Percentiles rank a stretch among this genome's conserved stretches.
phyloP scores from a whole-genome alignment of 192 early-diverging fungal species.

The Rhizophagus prolifer region DNA sequence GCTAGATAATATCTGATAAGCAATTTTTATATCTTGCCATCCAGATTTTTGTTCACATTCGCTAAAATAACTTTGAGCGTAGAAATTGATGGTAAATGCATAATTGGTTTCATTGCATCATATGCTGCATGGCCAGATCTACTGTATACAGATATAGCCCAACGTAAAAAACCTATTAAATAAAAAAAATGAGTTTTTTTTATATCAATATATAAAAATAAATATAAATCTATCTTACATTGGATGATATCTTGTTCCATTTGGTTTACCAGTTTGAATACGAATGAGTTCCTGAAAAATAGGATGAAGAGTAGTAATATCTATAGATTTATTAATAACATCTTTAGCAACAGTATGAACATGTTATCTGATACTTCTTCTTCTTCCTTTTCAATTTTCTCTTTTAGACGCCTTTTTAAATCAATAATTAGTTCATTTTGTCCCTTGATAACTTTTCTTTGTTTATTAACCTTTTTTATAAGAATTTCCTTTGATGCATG shows the following conservation, averaged over 20 bases:
- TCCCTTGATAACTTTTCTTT: conserved; percentile 6
- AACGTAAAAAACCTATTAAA: conserved; percentile 1
- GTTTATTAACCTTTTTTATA: background rate
- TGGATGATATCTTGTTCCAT: conserved; percentile 6
- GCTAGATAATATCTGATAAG: too few species aligned
- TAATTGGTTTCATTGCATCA: background rate
- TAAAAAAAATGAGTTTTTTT: background rate
- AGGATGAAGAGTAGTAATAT: background rate
- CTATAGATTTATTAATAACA: background rate
- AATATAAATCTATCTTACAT: conserved; percentile 4
- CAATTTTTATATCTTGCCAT: too few species aligned
- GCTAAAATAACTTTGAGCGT: conserved; percentile 7
- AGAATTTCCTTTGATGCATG: conserved; percentile 1
- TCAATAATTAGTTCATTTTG: background rate
- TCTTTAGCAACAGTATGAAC: background rate
- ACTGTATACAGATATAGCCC: too few species aligned
- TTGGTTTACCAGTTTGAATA: background rate
- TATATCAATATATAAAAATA: background rate
- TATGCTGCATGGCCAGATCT: background rate
- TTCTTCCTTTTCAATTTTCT: conserved; percentile 10
- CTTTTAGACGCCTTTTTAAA: background rate
- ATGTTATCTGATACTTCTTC: background rate
- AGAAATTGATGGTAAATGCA: background rate
- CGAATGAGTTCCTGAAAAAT: conserved; percentile 10
- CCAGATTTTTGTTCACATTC: too few species aligned